Base-by-base conservation (phyloP, 2,329 filamentous ascomycete genomes). In the Ophiosphaerella korrae region DNA sequence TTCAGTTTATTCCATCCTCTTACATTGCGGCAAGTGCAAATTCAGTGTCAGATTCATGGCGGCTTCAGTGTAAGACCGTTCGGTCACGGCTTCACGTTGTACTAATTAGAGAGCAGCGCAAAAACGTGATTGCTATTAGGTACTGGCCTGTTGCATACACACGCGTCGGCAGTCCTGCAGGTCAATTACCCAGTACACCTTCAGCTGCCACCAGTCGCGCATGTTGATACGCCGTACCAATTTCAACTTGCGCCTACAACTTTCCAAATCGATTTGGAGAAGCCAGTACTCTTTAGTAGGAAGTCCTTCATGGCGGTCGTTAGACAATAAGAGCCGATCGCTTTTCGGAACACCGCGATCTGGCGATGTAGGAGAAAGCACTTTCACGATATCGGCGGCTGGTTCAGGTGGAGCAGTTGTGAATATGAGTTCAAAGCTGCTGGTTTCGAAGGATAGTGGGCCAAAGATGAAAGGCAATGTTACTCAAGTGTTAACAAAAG, bases 181-280 rank as follows among this genome's bases (percentile, higher is more conserved):
- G 64, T 76, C 45, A 78, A 78, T 40, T 93, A 92, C 62, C 91
- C 91, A 1, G 80, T 96, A 72, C 95, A 94, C 73, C 86, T 89
- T 2, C 92, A 96, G 72, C 82, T 95, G 1, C 91, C 91, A 29
- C 87, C 88, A 3, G 87, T 92, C 45, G 91, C 90, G 16, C 83
- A 88, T 58, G 78, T 89, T 52, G 83, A 82, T 35, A 68, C 87
- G 62, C 78, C 80, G 2, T 94, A 37, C 90, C 72, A 82, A 79
- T 91, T 92, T 66, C 78, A 83, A 26, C 89, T 96, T 64, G 88
- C 89, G 8, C 73, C 80, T 13, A 85, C 86, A 34, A 96, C 91
- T 0, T 96, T 96, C 73, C 78, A 80, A 12, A 88, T 88, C 13
- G 72, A 76, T 36, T 75, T 75, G 31, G 66, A 70, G 9, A 66